A percentile compares a stretch with the other conserved stretches of the same genome.
Evolutionary conservation across 768 basidiomycete species (phyloP).

Genomic region (Tricholoma bakamatsutake): DNA sequence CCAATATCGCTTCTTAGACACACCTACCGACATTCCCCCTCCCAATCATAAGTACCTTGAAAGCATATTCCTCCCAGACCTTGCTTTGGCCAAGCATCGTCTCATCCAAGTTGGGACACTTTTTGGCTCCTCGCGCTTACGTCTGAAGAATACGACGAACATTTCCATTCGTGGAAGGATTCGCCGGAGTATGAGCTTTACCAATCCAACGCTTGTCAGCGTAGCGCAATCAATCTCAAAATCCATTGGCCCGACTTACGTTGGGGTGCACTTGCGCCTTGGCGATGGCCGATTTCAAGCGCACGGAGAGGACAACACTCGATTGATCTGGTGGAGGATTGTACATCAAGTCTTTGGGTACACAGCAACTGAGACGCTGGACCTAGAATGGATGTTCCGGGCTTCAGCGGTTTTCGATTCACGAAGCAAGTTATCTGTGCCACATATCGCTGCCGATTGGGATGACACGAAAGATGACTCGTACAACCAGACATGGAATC

Average conservation of each 20-base stretch:
- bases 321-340: constrained; percentile 52
- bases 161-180: constrained; percentile 38
- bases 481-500: neutral
- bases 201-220: constrained; percentile 39
- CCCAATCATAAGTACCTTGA: constrained; percentile 34
- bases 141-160: constrained; percentile 37
- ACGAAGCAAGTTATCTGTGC: neutral
- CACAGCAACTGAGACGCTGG: constrained; percentile 27
- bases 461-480: neutral
- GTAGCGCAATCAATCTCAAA: constrained; percentile 39
- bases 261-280: constrained; percentile 63
- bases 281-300: constrained; percentile 60
- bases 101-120: constrained; percentile 70
- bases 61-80: constrained; percentile 35
- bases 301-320: constrained; percentile 35
- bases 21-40: constrained; percentile 18
- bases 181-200: constrained; percentile 52
- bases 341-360: constrained; percentile 43
- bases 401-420: neutral
- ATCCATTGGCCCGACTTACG: constrained; percentile 40
- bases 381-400: constrained; percentile 19
- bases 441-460: neutral
- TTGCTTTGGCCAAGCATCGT: constrained; percentile 35
- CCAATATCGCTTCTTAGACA: constrained; percentile 59
- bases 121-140: constrained; percentile 70